Percentiles rank a stretch among this genome's conserved stretches.
Evolutionary conservation across 2,329 filamentous ascomycete species (phyloP).

Genomic region (Volutella citrinella): DNA sequence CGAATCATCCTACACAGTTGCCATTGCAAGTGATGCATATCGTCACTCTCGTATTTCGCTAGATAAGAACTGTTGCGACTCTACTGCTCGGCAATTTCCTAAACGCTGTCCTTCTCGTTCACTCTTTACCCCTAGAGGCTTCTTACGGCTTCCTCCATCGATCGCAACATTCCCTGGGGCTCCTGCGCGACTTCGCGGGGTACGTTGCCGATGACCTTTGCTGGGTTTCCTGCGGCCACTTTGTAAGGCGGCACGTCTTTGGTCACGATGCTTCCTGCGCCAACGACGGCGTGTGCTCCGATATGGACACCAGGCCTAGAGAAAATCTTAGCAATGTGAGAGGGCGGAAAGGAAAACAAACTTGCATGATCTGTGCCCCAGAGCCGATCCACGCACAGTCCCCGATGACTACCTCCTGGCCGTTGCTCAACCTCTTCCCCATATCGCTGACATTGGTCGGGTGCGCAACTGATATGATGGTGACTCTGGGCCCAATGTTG

Average conservation of each 20-base stretch:
- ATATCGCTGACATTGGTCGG: not conserved
- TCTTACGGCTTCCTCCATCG: slow-evolving; percentile 1
- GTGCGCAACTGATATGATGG: slow-evolving; percentile 4
- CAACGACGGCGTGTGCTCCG: slow-evolving; percentile 3
- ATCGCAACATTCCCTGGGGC: not conserved
- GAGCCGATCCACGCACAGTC: slow-evolving; percentile 5
- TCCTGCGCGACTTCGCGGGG: not conserved
- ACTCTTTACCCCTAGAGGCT: too few species aligned
- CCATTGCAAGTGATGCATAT: too few species aligned
- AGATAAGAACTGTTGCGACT: too few species aligned
- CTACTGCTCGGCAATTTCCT: too few species aligned
- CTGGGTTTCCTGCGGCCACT: slow-evolving; percentile 1
- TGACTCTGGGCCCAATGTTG: slow-evolving; percentile 8
- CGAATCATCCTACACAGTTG: too few species aligned
- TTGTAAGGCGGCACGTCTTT: slow-evolving; percentile 1
- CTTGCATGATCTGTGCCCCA: slow-evolving; percentile 2
- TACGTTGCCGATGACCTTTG: not conserved
- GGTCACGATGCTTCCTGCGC: slow-evolving; percentile 3
- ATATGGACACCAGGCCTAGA: slow-evolving; percentile 3
- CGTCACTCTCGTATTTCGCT: too few species aligned
- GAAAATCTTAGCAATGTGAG: not conserved
- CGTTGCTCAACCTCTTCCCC: not conserved
- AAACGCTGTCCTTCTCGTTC: too few species aligned
- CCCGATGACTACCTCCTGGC: slow-evolving; percentile 3
- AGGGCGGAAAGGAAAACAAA: not conserved